Evolutionary conservation across 1,284 basidiomycete species (phyloP).

Genomic region (Heliocybe sulcata): DNA sequence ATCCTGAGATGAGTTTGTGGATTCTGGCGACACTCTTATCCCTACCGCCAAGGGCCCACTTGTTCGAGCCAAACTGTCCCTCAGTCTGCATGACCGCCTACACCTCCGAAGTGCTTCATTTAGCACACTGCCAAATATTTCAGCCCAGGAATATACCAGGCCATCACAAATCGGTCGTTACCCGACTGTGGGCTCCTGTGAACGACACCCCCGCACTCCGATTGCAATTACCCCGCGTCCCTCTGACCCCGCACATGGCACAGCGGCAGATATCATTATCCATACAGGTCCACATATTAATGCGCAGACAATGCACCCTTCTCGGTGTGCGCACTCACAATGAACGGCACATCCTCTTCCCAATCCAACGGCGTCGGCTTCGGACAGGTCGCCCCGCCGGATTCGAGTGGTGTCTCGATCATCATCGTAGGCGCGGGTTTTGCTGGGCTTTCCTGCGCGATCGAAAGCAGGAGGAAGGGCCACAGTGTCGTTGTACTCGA

Average conservation of each 20-base stretch:
- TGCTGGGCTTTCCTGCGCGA: slow-evolving; percentile 22
- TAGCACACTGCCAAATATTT: too few species aligned
- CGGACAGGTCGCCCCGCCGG: slow-evolving; percentile 1
- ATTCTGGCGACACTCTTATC: too few species aligned
- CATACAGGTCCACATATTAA: not conserved
- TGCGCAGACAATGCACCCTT: not conserved
- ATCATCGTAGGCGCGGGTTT: slow-evolving; percentile 22
- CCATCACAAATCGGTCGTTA: too few species aligned
- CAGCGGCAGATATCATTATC: not conserved
- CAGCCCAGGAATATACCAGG: too few species aligned
- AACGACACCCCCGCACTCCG: not conserved
- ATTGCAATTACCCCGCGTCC: not conserved
- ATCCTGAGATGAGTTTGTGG: too few species aligned
- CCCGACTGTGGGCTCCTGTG: too few species aligned
- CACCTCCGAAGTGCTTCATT: too few species aligned
- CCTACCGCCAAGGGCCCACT: too few species aligned
- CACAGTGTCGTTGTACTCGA: slow-evolving; percentile 20
- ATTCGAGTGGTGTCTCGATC: slow-evolving; percentile 9
- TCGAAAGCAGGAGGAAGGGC: slow-evolving; percentile 21
- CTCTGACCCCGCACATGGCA: not conserved
- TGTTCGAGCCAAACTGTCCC: too few species aligned
- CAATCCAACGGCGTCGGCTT: not conserved
- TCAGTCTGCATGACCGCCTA: too few species aligned
- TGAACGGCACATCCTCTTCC: not conserved
- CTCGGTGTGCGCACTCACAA: not conserved